Conservation (phyloP, 805 yeast genomes). For the Yamadazyma endophytica region DNA sequence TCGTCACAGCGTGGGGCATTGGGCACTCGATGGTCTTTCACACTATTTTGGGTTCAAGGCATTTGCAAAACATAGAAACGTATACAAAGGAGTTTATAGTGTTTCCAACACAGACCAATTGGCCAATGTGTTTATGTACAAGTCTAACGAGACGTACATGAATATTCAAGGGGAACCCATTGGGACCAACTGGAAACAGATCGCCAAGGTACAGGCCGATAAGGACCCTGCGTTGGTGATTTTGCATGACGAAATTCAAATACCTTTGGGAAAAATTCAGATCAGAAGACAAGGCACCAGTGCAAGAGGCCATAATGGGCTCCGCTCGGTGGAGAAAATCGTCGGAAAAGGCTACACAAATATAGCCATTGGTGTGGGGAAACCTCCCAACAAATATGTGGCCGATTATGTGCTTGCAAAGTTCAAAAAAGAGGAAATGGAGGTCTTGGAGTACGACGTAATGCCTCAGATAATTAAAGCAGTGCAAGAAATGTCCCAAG, state of each 20-base stretch:
- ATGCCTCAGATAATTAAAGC: slow-evolving; percentile 23
- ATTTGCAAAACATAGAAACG: slow-evolving; percentile 16
- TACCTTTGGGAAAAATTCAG: slow-evolving; percentile 62
- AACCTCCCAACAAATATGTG: slow-evolving; percentile 44
- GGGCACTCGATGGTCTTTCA: slow-evolving; percentile 35
- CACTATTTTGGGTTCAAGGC: slow-evolving; percentile 19
- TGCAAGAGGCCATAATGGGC: slow-evolving; percentile 82
- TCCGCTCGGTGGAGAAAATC: slow-evolving; percentile 49
- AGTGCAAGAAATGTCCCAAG: slow-evolving; percentile 2
- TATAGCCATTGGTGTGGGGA: slow-evolving; percentile 73
- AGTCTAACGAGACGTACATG: slow-evolving; percentile 60
- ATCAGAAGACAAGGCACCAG: slow-evolving; percentile 57
- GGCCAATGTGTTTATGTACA: slow-evolving; percentile 35
- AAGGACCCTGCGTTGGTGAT: slow-evolving; percentile 45
- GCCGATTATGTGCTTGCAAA: slow-evolving; percentile 65
- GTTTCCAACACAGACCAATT: slow-evolving; percentile 14
- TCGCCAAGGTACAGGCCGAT: slow-evolving; percentile 16
- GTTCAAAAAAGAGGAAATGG: slow-evolving; percentile 44
- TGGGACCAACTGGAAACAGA: slow-evolving; percentile 41
- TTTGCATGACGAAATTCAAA: slow-evolving; percentile 75
- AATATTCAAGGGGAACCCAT: slow-evolving; percentile 65
- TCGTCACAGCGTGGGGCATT: slow-evolving; percentile 77
- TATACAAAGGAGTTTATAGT: slow-evolving; percentile 19
- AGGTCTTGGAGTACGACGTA: slow-evolving; percentile 33
- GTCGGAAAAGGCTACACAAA: slow-evolving; percentile 57